Evolutionary conservation across 176 grass and related monocot species (phyloP), one percentile per base, ranked within the genome.

Genomic region (Zoysia pacifica): DNA sequence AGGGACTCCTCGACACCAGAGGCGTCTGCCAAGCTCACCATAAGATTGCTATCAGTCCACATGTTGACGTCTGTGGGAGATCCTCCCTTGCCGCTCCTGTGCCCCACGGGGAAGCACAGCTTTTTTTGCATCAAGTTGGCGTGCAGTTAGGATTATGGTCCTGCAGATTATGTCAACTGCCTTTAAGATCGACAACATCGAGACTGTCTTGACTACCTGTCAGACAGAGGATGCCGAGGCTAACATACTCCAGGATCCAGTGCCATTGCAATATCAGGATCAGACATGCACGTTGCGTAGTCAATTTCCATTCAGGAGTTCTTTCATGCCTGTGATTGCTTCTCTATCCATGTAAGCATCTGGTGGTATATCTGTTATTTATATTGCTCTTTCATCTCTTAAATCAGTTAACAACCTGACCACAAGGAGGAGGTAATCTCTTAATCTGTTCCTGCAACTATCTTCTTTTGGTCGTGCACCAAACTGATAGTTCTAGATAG

Each of bases 221-320:
- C 43, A 69, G 43, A 28, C 43, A n/a, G 18, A 28, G n/a, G 9
- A 14, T 18, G 18, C 44, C 9, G n/a, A 48, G 65, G 40, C 46
- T 70, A 44, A 71, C 7, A 4, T 2, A 5, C 48, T 51, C 20
- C 10, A 14, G 36, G 48, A 36, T 36, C 13, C 47, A 51, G 46
- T 15, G 49, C 52, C 47, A 71, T 11, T 60, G 67, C 58, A 70
- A 8, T 42, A 81, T n/a, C 78, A 70, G 8, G 11, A 49, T 49
- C 48, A 49, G 48, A 7, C 48, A 11, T 49, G 2, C 48, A 48
- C 10, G 2, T 13, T 70, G 20, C 20, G 37, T 35, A 38, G 9
- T 52, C 62, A 11, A 52, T 52, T 14, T 52, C 11, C 50, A 52
- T 52, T 52, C 50, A 52, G 10, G 50, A 14, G 14, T 52, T 52